These are phyloP conservation scores for Penicillium bovifimosum DNA, from an alignment of 495 filamentous ascomycete species.

Conservation along the genomic window DNA sequence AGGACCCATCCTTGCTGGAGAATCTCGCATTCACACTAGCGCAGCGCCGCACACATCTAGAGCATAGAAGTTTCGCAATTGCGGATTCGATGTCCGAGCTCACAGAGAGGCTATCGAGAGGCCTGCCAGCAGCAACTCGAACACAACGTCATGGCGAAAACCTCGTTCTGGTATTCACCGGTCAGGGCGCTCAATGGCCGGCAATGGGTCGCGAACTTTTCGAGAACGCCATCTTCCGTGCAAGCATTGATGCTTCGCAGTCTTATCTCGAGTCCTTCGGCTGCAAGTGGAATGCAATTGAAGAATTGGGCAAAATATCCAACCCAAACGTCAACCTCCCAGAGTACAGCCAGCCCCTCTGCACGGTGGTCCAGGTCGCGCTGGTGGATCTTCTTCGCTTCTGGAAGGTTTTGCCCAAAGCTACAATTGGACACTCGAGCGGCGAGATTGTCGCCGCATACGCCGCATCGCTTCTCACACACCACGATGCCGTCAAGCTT, in stretches of 20 bases:
- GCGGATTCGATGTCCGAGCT: neutral
- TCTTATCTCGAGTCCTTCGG: neutral
- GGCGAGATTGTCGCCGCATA: slow-evolving; percentile 41
- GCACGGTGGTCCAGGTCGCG: slow-evolving; percentile 33
- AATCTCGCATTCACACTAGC: neutral
- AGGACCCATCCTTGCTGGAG: neutral
- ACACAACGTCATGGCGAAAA: too few species aligned
- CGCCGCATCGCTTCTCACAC: too few species aligned
- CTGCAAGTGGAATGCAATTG: neutral
- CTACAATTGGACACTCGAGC: slow-evolving; percentile 34
- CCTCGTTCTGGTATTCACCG: slow-evolving; percentile 29
- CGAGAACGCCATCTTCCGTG: too few species aligned
- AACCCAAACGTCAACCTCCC: slow-evolving; percentile 1
- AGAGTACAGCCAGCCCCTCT: slow-evolving; percentile 25
- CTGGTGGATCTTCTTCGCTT: slow-evolving; percentile 27
- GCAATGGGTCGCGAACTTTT: slow-evolving; percentile 27
- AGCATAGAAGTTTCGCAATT: neutral
- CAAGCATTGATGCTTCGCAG: neutral
- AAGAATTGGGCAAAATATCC: too few species aligned
- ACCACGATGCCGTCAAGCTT: too few species aligned
- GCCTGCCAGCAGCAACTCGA: slow-evolving; percentile 1
- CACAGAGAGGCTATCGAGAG: slow-evolving; percentile 11
- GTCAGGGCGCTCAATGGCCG: slow-evolving; percentile 40
- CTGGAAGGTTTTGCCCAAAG: slow-evolving; percentile 25
- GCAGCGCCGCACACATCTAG: neutral